Conservation (phyloP, 2,329 filamentous ascomycete genomes). For the Colletotrichum sublineola region DNA sequence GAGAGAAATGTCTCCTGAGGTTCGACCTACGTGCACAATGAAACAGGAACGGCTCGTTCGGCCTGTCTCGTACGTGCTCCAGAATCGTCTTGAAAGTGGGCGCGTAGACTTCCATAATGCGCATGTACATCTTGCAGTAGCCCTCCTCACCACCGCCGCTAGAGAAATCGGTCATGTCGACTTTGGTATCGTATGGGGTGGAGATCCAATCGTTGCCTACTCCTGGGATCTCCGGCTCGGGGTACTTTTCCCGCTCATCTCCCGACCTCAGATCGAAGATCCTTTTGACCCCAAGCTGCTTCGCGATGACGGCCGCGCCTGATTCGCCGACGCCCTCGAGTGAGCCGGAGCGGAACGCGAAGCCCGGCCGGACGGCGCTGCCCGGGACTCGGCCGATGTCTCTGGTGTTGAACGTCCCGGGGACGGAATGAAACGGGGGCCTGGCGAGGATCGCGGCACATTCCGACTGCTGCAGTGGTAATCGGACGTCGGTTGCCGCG, state of each 20-base stretch:
- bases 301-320: background rate
- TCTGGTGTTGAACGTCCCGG: slow-evolving; percentile 16
- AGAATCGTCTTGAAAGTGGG: background rate
- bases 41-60: background rate
- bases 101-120: background rate
- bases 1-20: background rate
- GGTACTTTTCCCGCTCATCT: background rate
- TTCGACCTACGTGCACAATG: background rate
- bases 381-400: slow-evolving; percentile 17
- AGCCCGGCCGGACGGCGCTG: slow-evolving; percentile 7
- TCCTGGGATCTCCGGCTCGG: background rate
- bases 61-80: background rate
- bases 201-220: background rate
- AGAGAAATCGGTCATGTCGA: background rate
- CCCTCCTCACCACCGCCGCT: background rate
- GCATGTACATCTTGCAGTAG: slow-evolving; percentile 1
- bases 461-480: background rate
- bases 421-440: background rate
- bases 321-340: background rate
- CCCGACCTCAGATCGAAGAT: background rate
- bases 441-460: background rate
- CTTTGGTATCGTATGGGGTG: background rate
- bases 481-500: background rate
- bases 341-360: slow-evolving; percentile 20
- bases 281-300: background rate